phyloP scores from a whole-genome alignment of 805 yeast species.

The Cyberlindnera saturnus region DNA sequence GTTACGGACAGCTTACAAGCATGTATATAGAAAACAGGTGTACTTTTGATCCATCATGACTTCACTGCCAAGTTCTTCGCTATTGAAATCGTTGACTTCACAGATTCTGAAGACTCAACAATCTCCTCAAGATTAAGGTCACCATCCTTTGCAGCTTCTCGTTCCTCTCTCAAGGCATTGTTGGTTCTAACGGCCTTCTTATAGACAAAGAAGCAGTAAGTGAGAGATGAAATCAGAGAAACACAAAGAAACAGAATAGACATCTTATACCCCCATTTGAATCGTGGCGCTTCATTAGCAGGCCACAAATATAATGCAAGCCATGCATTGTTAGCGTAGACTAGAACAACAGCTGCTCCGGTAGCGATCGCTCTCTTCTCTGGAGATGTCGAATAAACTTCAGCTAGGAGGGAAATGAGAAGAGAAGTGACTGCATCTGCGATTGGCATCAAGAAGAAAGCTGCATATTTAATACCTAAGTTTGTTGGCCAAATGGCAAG shows the following conservation, averaged over 20 bases:
- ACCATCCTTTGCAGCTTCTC: too few species aligned
- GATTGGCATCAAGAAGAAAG: slow-evolving; percentile 11
- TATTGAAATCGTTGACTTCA: too few species aligned
- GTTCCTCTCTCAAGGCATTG: neutral
- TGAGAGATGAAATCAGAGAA: neutral
- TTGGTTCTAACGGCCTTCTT: neutral
- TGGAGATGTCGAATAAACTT: slow-evolving; percentile 26
- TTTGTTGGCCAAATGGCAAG: slow-evolving; percentile 9
- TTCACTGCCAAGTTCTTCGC: too few species aligned
- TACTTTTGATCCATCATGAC: too few species aligned
- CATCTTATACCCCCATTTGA: slow-evolving; percentile 30
- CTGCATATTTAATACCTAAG: slow-evolving; percentile 7
- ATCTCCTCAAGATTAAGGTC: too few species aligned
- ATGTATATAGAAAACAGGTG: too few species aligned
- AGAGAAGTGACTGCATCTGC: slow-evolving; percentile 9
- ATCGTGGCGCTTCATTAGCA: slow-evolving; percentile 38
- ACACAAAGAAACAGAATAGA: slow-evolving; percentile 3
- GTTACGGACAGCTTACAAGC: too few species aligned
- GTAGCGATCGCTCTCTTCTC: slow-evolving; percentile 35
- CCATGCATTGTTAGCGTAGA: slow-evolving; percentile 41
- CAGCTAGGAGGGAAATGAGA: slow-evolving; percentile 11
- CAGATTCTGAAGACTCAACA: too few species aligned
- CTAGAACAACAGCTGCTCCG: slow-evolving; percentile 36
- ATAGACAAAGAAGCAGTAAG: neutral
- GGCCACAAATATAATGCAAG: slow-evolving; percentile 35